These are phyloP conservation scores for Coemansia sp. DNA, from an alignment of 192 early-diverging fungal genomes.

Conservation along the genomic window DNA sequence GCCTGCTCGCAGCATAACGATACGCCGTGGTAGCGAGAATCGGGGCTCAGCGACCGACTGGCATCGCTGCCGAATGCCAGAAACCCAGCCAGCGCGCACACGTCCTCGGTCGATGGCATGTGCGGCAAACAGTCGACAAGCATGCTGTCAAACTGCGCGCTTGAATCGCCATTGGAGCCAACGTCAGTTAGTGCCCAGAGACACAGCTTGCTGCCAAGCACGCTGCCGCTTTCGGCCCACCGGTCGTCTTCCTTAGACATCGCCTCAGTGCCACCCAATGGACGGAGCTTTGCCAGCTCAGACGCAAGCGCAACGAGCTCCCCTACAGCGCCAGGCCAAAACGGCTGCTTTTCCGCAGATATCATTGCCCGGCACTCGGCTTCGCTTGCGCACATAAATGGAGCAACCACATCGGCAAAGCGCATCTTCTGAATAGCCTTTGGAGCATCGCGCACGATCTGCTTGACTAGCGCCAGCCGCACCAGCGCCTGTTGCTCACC, in stretches of 20 bases:
- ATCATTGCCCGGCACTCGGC: slow-evolving; percentile 6
- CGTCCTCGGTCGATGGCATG: slow-evolving; percentile 7
- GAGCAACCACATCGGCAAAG: neutral
- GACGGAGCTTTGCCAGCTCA: slow-evolving; percentile 1
- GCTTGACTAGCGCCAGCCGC: slow-evolving; percentile 15
- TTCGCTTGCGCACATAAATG: neutral
- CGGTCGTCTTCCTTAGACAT: neutral
- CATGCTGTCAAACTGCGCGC: neutral
- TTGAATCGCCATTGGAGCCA: neutral
- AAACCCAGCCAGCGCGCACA: neutral
- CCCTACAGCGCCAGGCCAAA: neutral
- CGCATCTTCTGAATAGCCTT: neutral
- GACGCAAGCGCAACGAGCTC: slow-evolving; percentile 12
- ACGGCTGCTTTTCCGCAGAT: neutral
- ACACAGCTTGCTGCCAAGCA: slow-evolving; percentile 17
- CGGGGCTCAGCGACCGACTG: slow-evolving; percentile 7
- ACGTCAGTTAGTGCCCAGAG: slow-evolving; percentile 3
- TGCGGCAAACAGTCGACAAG: slow-evolving; percentile 6
- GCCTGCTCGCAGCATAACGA: slow-evolving; percentile 10
- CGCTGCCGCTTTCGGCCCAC: neutral
- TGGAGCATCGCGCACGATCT: neutral
- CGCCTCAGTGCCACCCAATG: neutral
- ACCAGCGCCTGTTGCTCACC: slow-evolving; percentile 13
- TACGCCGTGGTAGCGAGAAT: slow-evolving; percentile 8
- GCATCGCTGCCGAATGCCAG: slow-evolving; percentile 16